Percentiles rank a stretch among this genome's conserved stretches.
Conservation (phyloP, 1,139 yeast genomes). For the Tardiomyces blankii region DNA sequence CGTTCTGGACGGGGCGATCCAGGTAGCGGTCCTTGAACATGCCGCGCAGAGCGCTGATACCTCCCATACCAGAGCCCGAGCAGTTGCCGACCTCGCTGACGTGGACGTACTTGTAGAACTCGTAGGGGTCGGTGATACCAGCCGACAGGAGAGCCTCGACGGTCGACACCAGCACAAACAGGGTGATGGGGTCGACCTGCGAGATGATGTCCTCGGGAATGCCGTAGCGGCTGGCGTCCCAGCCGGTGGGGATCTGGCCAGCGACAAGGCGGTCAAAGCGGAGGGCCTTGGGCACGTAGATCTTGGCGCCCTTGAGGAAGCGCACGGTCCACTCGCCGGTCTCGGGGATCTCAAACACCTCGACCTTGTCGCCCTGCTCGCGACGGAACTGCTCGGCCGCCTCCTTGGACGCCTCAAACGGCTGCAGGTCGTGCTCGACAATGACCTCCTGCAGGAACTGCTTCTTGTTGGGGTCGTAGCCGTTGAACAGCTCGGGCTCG, state of each 20-base stretch:
- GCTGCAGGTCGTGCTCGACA: slow-evolving; percentile 90
- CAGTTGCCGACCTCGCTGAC: slow-evolving; percentile 98
- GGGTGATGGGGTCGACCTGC: slow-evolving; percentile 94
- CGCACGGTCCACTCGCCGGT: slow-evolving; percentile 88
- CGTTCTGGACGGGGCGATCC: slow-evolving; percentile 92
- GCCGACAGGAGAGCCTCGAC: slow-evolving; percentile 88
- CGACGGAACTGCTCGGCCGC: slow-evolving; percentile 90
- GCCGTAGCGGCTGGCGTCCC: slow-evolving; percentile 95
- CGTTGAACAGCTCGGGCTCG: slow-evolving; percentile 89
- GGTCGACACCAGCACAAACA: slow-evolving; percentile 86
- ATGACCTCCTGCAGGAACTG: slow-evolving; percentile 90
- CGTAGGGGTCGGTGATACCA: slow-evolving; percentile 97
- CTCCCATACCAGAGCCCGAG: slow-evolving; percentile 99
- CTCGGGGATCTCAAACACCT: slow-evolving; percentile 78
- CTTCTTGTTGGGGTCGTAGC: slow-evolving; percentile 91
- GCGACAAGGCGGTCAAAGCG: slow-evolving; percentile 94
- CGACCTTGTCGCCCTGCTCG: slow-evolving; percentile 91
- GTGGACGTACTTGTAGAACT: slow-evolving; percentile 95
- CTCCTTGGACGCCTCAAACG: slow-evolving; percentile 90
- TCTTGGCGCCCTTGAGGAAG: slow-evolving; percentile 84
- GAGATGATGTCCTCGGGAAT: slow-evolving; percentile 82
- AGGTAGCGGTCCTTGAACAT: slow-evolving; percentile 93
- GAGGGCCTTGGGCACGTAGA: slow-evolving; percentile 90
- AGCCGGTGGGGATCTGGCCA: slow-evolving; percentile 97
- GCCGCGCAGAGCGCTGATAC: slow-evolving; percentile 92